Evolutionary conservation across 192 early-diverging fungal species (phyloP).

Genomic region (Dimargaris xerosporica): DNA sequence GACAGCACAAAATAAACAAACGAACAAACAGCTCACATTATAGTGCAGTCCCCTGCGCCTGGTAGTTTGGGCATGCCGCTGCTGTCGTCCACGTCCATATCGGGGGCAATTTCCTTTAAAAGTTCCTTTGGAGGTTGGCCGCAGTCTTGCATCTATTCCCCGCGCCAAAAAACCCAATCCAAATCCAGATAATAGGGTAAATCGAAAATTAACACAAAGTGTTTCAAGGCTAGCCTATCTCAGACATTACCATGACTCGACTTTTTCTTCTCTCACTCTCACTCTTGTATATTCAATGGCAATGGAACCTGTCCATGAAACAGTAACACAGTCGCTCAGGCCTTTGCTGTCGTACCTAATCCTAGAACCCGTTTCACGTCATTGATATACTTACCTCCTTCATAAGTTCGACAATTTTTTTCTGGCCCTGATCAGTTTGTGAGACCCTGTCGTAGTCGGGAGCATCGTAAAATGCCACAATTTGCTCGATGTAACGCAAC

Average conservation of each 20-base stretch:
- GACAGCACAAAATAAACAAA: not conserved
- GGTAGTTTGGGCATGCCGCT: constrained; percentile 52
- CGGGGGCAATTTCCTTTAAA: constrained; percentile 83
- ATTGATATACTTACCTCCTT: constrained; percentile 42
- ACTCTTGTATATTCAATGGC: too few relatives aligned
- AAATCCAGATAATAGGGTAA: not conserved
- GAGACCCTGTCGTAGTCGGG: constrained; percentile 43
- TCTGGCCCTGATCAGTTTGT: constrained; percentile 40
- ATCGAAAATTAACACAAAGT: too few relatives aligned
- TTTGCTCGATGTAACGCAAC: constrained; percentile 57
- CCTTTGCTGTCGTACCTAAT: too few relatives aligned
- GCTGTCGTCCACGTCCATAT: constrained; percentile 58
- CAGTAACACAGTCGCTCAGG: too few relatives aligned
- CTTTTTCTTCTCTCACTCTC: too few relatives aligned
- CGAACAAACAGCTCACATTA: constrained; percentile 11
- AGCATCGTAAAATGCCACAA: constrained; percentile 66
- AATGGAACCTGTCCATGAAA: too few relatives aligned
- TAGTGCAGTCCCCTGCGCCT: constrained; percentile 16
- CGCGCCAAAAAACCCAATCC: not conserved
- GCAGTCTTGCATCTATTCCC: constrained; percentile 75
- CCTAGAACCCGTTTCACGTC: too few relatives aligned
- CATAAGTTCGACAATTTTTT: constrained; percentile 83
- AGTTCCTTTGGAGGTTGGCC: constrained; percentile 91
- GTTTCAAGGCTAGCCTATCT: too few relatives aligned
- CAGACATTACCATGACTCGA: too few relatives aligned